phyloP scores from a whole-genome alignment of 176 grass and related monocot species.

The Musa acuminata region DNA sequence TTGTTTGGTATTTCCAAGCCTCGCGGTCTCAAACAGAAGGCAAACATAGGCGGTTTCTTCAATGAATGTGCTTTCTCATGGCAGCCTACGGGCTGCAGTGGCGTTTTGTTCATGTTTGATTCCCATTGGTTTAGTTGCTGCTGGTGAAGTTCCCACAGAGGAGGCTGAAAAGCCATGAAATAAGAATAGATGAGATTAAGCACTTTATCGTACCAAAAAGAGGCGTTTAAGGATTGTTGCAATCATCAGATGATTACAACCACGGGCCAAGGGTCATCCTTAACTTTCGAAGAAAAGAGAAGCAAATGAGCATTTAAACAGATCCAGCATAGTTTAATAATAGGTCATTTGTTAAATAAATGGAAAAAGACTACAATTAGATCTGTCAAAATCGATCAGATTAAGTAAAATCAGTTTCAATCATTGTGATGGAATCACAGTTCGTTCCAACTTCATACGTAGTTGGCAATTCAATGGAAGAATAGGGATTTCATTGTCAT shows the following conservation, averaged over 20 bases:
- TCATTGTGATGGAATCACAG: no score
- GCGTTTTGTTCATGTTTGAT: conserved; percentile 43
- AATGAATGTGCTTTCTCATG: conserved; percentile 33
- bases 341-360: no score
- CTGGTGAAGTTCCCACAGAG: conserved; percentile 68
- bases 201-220: background rate
- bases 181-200: conserved; percentile 13
- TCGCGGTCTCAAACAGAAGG: conserved; percentile 89
- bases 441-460: no score
- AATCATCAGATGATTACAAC: background rate
- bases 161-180: conserved; percentile 46
- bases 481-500: no score
- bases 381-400: no score
- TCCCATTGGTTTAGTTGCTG: conserved; percentile 78
- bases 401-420: no score
- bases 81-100: conserved; percentile 40
- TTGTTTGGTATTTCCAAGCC: conserved; percentile 58
- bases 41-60: conserved; percentile 74
- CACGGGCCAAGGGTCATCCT: background rate
- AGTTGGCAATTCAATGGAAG: no score
- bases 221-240: background rate
- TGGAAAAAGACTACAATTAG: no score
- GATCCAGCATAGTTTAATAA: no score
- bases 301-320: no score
- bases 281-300: background rate